Evolutionary conservation across 2,329 filamentous ascomycete genomes (phyloP).

Genomic region (Fonsecaea multimorphosa): DNA sequence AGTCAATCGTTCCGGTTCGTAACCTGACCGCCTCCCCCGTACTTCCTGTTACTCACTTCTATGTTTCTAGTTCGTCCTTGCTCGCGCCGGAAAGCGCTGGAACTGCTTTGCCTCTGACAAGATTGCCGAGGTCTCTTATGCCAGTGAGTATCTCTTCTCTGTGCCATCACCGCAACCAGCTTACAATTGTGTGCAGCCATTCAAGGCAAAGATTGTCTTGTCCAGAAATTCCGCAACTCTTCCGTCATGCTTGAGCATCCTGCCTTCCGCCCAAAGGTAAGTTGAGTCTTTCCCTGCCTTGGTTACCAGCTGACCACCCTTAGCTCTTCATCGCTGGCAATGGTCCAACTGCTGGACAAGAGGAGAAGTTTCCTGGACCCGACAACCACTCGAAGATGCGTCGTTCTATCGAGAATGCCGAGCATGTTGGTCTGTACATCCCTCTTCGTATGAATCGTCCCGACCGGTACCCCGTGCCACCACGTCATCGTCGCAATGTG

Average conservation of each 20-base stretch:
- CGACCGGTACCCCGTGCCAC: neutral
- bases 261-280: slow-evolving; percentile 82
- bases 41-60: slow-evolving; percentile 26
- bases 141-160: slow-evolving; percentile 66
- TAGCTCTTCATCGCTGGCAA: slow-evolving; percentile 62
- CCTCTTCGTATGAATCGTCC: slow-evolving; percentile 3
- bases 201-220: slow-evolving; percentile 86
- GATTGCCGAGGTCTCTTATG: slow-evolving; percentile 88
- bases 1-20: slow-evolving; percentile 34
- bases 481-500: slow-evolving; percentile 11
- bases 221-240: slow-evolving; percentile 96
- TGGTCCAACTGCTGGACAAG: slow-evolving; percentile 66
- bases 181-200: slow-evolving; percentile 64
- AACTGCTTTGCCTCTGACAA: slow-evolving; percentile 84
- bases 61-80: slow-evolving; percentile 73
- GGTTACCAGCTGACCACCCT: slow-evolving; percentile 14
- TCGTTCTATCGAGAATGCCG: slow-evolving; percentile 83
- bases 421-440: slow-evolving; percentile 72
- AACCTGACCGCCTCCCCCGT: neutral
- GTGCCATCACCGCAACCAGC: slow-evolving; percentile 11
- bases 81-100: slow-evolving; percentile 74
- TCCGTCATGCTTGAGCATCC: slow-evolving; percentile 89
- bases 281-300: slow-evolving; percentile 19
- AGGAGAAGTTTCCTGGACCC: slow-evolving; percentile 76
- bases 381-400: slow-evolving; percentile 89